Conservation (phyloP, 2,329 filamentous ascomycete species). For the Chaetomium strumarium region DNA sequence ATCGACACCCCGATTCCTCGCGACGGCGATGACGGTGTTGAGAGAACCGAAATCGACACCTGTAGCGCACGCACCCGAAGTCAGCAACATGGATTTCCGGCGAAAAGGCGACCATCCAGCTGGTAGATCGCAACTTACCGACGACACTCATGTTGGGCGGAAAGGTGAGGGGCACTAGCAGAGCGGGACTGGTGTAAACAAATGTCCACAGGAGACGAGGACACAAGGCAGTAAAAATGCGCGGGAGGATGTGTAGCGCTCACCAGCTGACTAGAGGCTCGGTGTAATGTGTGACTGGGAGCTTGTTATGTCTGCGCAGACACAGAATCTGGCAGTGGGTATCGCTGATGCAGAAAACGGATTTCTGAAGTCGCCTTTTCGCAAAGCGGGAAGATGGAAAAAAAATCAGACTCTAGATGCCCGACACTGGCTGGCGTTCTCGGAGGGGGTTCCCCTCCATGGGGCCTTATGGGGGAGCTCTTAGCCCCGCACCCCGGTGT, state of each 20-base stretch:
- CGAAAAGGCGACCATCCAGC: background rate
- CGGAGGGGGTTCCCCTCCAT: conserved; percentile 20
- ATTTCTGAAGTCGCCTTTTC: conserved; percentile 4
- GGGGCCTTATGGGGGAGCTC: conserved; percentile 14
- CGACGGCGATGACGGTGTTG: conserved; percentile 96
- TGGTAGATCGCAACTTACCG: conserved; percentile 36
- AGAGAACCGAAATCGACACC: conserved; percentile 94
- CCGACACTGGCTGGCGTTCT: conserved; percentile 15
- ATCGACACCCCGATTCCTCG: conserved; percentile 97
- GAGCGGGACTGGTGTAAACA: conserved; percentile 11
- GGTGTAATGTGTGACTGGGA: background rate
- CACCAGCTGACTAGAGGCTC: conserved; percentile 20
- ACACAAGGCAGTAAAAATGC: background rate
- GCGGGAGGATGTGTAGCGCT: conserved; percentile 2
- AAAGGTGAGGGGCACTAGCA: conserved; percentile 20
- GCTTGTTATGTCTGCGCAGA: conserved; percentile 13
- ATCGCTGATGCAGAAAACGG: conserved; percentile 10
- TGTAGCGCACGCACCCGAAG: conserved; percentile 24
- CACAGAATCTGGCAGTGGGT: conserved; percentile 16
- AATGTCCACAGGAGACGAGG: background rate
- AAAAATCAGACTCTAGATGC: conserved; percentile 21
- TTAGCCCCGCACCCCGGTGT: conserved; percentile 22
- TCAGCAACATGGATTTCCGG: background rate
- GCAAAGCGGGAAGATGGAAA: conserved; percentile 15
- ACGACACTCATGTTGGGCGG: conserved; percentile 49